Evolutionary conservation across 495 filamentous ascomycete species (phyloP).

Genomic region (Neurospora sublineolata): DNA sequence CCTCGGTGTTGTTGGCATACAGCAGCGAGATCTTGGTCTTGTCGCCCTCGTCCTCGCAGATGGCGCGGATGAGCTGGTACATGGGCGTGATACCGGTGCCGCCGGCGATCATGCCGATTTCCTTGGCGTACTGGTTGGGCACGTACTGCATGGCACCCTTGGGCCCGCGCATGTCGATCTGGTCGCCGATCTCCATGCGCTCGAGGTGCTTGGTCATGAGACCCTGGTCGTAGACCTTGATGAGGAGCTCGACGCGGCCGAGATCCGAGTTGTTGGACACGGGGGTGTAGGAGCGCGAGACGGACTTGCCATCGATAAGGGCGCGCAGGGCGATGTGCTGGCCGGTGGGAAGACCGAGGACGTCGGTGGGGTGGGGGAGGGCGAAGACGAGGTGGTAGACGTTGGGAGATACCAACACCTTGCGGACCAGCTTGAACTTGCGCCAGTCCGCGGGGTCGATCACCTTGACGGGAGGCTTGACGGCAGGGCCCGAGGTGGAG

Average conservation of each 20-base stretch:
- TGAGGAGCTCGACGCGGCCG: conserved; percentile 35
- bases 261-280: conserved; percentile 40
- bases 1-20: conserved; percentile 54
- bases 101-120: conserved; percentile 40
- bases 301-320: conserved; percentile 28
- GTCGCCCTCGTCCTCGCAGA: conserved; percentile 38
- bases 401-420: conserved; percentile 31
- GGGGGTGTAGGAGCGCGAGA: conserved; percentile 41
- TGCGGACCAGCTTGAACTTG: conserved; percentile 32
- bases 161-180: conserved; percentile 37
- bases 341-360: conserved; percentile 41
- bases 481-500: conserved; percentile 19
- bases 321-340: conserved; percentile 43
- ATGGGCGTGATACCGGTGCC: conserved; percentile 49
- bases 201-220: conserved; percentile 36
- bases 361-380: conserved; percentile 27
- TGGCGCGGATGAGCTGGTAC: conserved; percentile 42
- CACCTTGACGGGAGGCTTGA: conserved; percentile 17
- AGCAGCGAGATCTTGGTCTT: conserved; percentile 37
- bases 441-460: conserved; percentile 35
- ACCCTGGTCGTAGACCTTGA: conserved; percentile 41
- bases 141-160: conserved; percentile 37
- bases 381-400: conserved; percentile 39
- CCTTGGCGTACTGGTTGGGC: conserved; percentile 4
- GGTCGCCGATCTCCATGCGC: conserved; percentile 29